Evolutionary conservation across 352 stramenopile species (phyloP).

Genomic region (Aphanomyces stellatus): DNA sequence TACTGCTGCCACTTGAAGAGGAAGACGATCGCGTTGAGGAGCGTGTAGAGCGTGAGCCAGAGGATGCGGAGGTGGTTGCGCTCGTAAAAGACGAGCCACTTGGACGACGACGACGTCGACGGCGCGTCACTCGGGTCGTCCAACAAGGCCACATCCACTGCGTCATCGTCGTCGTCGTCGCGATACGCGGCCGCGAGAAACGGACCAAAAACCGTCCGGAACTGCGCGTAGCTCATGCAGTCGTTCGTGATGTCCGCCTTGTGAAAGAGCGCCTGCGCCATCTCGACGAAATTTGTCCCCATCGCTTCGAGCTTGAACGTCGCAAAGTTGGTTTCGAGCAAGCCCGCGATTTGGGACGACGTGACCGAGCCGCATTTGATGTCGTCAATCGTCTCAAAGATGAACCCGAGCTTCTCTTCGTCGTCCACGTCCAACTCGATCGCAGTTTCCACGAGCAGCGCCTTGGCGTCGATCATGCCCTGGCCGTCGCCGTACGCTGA

Average conservation of each 20-base stretch:
- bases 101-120: conserved; percentile 11
- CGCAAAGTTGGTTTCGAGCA: conserved; percentile 69
- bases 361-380: conserved; percentile 44
- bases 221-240: conserved; percentile 62
- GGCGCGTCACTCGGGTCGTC: conserved; percentile 21
- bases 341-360: conserved; percentile 46
- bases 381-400: conserved; percentile 73
- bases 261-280: conserved; percentile 60
- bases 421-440: conserved; percentile 62
- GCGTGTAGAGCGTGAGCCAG: conserved; percentile 65
- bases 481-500: conserved; percentile 50
- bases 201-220: conserved; percentile 54
- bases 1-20: conserved; percentile 64
- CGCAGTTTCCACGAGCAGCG: conserved; percentile 72
- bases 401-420: conserved; percentile 74
- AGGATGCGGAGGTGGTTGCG: conserved; percentile 65
- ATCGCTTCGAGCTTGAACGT: conserved; percentile 60
- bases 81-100: conserved; percentile 38
- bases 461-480: conserved; percentile 58
- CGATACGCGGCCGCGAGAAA: conserved; percentile 60
- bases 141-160: conserved; percentile 21
- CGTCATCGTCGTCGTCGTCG: conserved; percentile 27
- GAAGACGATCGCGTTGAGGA: conserved; percentile 62
- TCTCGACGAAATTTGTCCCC: conserved; percentile 53
- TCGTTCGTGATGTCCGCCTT: conserved; percentile 50